These are phyloP conservation scores for Backusella psychrophila DNA, from an alignment of 192 early-diverging fungal species.

Conservation along the genomic window DNA sequence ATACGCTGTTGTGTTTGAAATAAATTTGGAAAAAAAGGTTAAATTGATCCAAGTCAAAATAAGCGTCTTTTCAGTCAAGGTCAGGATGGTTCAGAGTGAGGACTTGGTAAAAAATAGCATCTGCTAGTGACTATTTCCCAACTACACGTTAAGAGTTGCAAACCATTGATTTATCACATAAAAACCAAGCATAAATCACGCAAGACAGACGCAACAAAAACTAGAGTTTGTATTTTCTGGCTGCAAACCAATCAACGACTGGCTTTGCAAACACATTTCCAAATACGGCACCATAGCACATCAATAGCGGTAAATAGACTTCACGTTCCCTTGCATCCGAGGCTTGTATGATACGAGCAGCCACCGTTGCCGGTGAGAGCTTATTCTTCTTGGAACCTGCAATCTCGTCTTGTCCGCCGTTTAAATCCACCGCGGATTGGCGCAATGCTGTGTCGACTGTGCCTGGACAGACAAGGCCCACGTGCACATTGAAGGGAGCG, in stretches of 20 bases:
- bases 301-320: constrained; percentile 65
- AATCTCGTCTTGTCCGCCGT: constrained; percentile 9
- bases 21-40: too few relatives aligned
- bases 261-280: constrained; percentile 53
- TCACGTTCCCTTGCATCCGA: constrained; percentile 50
- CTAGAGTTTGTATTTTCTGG: constrained; percentile 66
- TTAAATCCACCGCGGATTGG: constrained; percentile 58
- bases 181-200: too few relatives aligned
- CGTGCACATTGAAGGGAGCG: constrained; percentile 50
- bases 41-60: too few relatives aligned
- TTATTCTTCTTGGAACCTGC: constrained; percentile 57
- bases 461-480: constrained; percentile 70
- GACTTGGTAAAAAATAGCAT: too few relatives aligned
- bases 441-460: constrained; percentile 76
- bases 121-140: too few relatives aligned
- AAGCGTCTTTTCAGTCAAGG: too few relatives aligned
- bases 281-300: constrained; percentile 42
- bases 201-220: neutral
- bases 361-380: constrained; percentile 57
- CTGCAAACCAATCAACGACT: constrained; percentile 64
- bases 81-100: too few relatives aligned
- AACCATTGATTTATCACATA: too few relatives aligned
- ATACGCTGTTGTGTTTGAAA: neutral
- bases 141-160: too few relatives aligned
- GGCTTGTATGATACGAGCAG: constrained; percentile 60